Evolutionary conservation across 2,329 filamentous ascomycete species (phyloP).

Genomic region (Balansia obtecta): DNA sequence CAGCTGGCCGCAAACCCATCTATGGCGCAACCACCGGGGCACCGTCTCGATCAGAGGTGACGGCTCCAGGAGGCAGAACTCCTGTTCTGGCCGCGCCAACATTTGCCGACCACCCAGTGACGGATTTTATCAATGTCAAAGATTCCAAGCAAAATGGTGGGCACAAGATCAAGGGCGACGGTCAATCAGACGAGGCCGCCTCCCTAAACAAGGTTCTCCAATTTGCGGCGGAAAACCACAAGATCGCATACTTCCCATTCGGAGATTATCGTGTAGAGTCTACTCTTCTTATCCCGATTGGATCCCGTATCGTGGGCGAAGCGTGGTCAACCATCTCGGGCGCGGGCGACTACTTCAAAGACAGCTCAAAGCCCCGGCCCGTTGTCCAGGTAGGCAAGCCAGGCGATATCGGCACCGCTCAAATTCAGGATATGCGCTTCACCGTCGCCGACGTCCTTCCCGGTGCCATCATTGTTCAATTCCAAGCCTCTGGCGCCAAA

Average conservation of each 20-base stretch:
- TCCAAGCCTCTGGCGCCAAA: conserved; percentile 19
- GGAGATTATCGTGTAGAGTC: conserved; percentile 16
- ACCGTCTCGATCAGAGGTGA: conserved; percentile 19
- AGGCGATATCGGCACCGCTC: conserved; percentile 35
- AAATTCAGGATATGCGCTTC: conserved; percentile 41
- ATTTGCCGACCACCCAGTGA: conserved; percentile 20
- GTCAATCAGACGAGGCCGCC: conserved; percentile 24
- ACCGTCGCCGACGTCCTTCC: conserved; percentile 33
- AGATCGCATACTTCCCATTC: conserved; percentile 18
- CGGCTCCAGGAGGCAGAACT: conserved; percentile 25
- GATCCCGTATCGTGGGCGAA: conserved; percentile 42
- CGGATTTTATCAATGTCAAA: conserved; percentile 23
- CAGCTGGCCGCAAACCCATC: conserved; percentile 25
- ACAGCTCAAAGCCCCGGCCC: conserved; percentile 30
- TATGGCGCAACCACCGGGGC: conserved; percentile 22
- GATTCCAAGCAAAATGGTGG: conserved; percentile 21
- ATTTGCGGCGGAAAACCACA: conserved; percentile 19
- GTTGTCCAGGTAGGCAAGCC: conserved; percentile 37
- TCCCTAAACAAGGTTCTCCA: conserved; percentile 25
- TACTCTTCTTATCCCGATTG: conserved; percentile 17
- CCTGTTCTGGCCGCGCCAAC: conserved; percentile 26
- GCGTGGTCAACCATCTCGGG: conserved; percentile 39
- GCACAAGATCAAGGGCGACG: conserved; percentile 23
- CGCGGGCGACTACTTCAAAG: conserved; percentile 29
- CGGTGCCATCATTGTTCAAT: conserved; percentile 28